Evolutionary conservation across 1,139 yeast species (phyloP), one percentile per base, ranked within the genome.

Genomic region (Scheffersomyces titani): DNA sequence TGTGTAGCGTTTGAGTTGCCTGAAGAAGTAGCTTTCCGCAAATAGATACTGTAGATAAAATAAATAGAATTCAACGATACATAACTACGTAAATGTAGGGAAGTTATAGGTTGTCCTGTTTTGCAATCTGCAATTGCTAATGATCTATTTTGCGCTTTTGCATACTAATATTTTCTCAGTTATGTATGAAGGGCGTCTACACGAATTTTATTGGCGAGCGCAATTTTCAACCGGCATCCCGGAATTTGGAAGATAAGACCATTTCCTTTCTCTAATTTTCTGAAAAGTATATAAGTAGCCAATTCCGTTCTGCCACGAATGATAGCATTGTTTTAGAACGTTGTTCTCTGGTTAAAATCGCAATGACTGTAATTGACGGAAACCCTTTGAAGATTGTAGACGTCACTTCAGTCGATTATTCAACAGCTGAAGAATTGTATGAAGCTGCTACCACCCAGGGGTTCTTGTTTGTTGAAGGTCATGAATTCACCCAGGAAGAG

Each of bases 1-100:
- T 92, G 98, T 71, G 90, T 91, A 4, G 79, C 93, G 9, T 92
- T 93, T 73, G 73, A 74, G 64, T 78, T 94, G 49, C 99, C 99
- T 0, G 80, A 79, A 58, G 88, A 84, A 59, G 92, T 93, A 44
- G 97, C 97, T 1, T 88, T 86, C 61, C 72, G 65, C 60, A 65
- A 63, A 48, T 44, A 40, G 45, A 36, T 45, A 6, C 19, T 50
- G 47, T 19, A 49, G 22, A 51, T 51, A 51, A 20, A 21, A 45
- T 51, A 18, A 21, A 18, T 6, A 18, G n/a, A 19, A 49, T 49
- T 19, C n/a, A 13, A n/a, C 22, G 19, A 19, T 13, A 11, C 40
- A 30, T n/a, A n/a, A n/a, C n/a, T n/a, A n/a, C n/a, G n/a, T n/a
- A n/a, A n/a, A n/a, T n/a, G n/a, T n/a, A 3, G 6, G 40, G 40